phyloP scores from a whole-genome alignment of 352 stramenopile species.

The Globisporangium ultimum region DNA sequence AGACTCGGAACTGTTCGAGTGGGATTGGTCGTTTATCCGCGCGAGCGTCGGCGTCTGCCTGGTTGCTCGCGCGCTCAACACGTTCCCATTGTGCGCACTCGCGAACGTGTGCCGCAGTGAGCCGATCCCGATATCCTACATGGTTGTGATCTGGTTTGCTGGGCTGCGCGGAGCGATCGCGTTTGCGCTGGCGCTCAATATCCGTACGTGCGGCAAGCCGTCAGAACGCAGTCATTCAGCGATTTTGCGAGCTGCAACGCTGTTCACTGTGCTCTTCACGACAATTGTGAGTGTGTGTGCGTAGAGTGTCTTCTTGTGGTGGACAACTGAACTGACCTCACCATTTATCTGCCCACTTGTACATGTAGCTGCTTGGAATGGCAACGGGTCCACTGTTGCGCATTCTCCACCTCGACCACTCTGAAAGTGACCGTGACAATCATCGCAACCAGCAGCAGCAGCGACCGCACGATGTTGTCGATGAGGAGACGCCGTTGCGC shows the following conservation, averaged over 20 bases:
- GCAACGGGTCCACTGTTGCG: slow-evolving; percentile 39
- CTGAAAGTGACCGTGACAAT: neutral
- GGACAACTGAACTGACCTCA: no score
- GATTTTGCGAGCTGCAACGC: no score
- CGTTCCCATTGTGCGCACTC: slow-evolving; percentile 64
- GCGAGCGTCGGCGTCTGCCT: slow-evolving; percentile 44
- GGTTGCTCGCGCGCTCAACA: slow-evolving; percentile 56
- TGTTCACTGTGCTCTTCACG: no score
- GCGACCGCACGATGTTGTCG: neutral
- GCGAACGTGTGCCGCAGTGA: slow-evolving; percentile 45
- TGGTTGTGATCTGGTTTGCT: slow-evolving; percentile 91
- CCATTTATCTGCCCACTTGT: no score
- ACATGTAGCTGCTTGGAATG: slow-evolving; percentile 31
- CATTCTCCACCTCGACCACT: slow-evolving; percentile 18
- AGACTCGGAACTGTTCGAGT: slow-evolving; percentile 45
- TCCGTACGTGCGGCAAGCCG: no score
- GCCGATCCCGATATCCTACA: slow-evolving; percentile 57
- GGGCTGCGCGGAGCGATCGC: slow-evolving; percentile 91
- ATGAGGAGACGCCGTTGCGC: neutral
- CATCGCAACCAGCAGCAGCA: slow-evolving; percentile 4
- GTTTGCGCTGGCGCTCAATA: slow-evolving; percentile 45
- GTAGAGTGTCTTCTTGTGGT: no score
- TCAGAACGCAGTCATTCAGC: no score
- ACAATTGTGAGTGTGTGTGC: no score
- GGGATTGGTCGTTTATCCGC: slow-evolving; percentile 69